These are phyloP conservation scores for Talaromyces trachyspermus DNA, from an alignment of 495 filamentous ascomycete species.

Conservation along the genomic window DNA sequence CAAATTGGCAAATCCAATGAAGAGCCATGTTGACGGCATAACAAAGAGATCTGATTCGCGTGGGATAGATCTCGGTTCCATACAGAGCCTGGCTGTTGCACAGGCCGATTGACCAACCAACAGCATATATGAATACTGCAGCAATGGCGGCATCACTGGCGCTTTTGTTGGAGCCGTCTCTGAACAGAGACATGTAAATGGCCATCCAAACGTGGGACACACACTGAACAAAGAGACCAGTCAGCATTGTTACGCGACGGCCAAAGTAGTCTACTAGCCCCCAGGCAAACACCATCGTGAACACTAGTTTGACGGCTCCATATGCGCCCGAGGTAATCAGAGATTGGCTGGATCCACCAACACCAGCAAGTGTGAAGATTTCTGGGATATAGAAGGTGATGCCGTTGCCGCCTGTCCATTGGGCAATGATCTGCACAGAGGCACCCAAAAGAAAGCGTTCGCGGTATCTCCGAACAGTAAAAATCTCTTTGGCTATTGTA, in stretches of 20 bases:
- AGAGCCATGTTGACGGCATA: constrained; percentile 38
- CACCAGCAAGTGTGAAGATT: constrained; percentile 36
- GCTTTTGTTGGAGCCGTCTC: constrained; percentile 19
- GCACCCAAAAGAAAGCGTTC: constrained; percentile 41
- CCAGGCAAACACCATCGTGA: constrained; percentile 44
- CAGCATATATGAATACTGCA: constrained; percentile 40
- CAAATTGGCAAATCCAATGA: constrained; percentile 45
- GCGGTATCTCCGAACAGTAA: constrained; percentile 33
- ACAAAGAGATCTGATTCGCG: constrained; percentile 35
- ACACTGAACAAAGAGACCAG: constrained; percentile 31
- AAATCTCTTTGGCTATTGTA: constrained; percentile 36
- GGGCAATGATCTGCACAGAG: constrained; percentile 37
- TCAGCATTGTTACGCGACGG: constrained; percentile 30
- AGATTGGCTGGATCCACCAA: constrained; percentile 20
- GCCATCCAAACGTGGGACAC: constrained; percentile 37
- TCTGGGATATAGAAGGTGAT: constrained; percentile 40
- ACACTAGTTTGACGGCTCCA: constrained; percentile 37
- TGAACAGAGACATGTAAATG: constrained; percentile 25
- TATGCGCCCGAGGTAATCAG: constrained; percentile 39
- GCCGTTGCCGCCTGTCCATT: constrained; percentile 43
- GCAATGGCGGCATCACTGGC: constrained; percentile 38
- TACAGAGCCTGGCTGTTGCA: constrained; percentile 43
- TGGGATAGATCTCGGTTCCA: constrained; percentile 42
- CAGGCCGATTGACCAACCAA: constrained; percentile 44
- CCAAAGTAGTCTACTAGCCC: constrained; percentile 37